phyloP scores from a whole-genome alignment of 768 basidiomycete genomes.

The Lactarius tabidus region DNA sequence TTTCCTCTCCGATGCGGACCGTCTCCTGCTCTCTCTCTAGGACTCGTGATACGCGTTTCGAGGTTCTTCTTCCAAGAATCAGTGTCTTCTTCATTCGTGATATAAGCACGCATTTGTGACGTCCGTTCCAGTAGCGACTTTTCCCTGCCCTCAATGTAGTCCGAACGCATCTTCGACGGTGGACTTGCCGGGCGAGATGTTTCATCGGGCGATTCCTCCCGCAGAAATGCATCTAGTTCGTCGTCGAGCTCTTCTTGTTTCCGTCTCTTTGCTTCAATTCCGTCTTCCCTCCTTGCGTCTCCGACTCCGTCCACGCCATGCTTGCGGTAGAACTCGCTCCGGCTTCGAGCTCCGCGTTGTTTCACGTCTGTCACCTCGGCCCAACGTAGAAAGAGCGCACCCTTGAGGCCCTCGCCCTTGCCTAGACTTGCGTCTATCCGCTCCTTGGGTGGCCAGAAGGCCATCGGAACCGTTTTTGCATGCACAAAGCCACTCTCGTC shows the following conservation, averaged over 20 bases:
- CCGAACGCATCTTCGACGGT: slow-evolving; percentile 65
- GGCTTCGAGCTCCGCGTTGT: slow-evolving; percentile 64
- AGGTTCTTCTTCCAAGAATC: slow-evolving; percentile 37
- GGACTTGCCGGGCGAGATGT: slow-evolving; percentile 32
- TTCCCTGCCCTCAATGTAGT: slow-evolving; percentile 43
- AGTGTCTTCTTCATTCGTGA: slow-evolving; percentile 31
- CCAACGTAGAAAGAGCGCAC: slow-evolving; percentile 70
- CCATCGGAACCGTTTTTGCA: slow-evolving; percentile 65
- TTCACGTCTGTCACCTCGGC: slow-evolving; percentile 70
- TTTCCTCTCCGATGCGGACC: slow-evolving; percentile 3
- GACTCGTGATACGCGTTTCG: slow-evolving; percentile 37
- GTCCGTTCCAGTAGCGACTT: slow-evolving; percentile 57
- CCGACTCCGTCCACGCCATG: slow-evolving; percentile 59
- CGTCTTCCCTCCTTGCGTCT: slow-evolving; percentile 31
- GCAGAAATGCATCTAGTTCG: slow-evolving; percentile 67
- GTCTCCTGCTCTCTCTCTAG: slow-evolving; percentile 25
- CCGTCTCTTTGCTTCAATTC: slow-evolving; percentile 32
- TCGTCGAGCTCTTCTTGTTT: slow-evolving; percentile 49
- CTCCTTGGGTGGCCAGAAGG: slow-evolving; percentile 77
- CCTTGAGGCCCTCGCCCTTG: slow-evolving; percentile 63
- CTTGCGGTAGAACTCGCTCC: slow-evolving; percentile 76
- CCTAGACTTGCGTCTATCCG: slow-evolving; percentile 71
- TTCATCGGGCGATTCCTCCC: slow-evolving; percentile 37
- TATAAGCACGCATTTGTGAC: slow-evolving; percentile 41
- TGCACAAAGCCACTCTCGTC: slow-evolving; percentile 56